Evolutionary conservation across 768 basidiomycete species (phyloP).

Genomic region (Xanthoconium purpureum): DNA sequence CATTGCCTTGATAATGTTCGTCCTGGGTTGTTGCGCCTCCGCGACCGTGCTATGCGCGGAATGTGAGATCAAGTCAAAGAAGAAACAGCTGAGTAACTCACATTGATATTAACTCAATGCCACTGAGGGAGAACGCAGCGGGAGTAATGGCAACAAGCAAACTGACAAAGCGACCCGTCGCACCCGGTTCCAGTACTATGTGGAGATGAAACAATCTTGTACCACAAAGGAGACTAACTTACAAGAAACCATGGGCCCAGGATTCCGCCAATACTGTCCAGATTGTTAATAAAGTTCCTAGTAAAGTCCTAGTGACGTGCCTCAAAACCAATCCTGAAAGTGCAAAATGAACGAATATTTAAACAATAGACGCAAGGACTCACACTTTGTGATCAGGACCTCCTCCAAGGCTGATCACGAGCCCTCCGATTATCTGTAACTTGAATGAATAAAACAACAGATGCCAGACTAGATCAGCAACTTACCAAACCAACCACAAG

Average conservation of each 20-base stretch:
- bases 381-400: conserved; percentile 48
- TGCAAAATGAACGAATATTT: conserved; percentile 4
- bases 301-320: not conserved
- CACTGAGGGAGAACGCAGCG: conserved; percentile 70
- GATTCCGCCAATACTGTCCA: conserved; percentile 22
- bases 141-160: conserved; percentile 20
- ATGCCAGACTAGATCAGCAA: not conserved
- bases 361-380: conserved; percentile 32
- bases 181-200: conserved; percentile 21
- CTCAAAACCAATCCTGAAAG: conserved; percentile 19
- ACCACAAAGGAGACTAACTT: not conserved
- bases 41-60: conserved; percentile 54
- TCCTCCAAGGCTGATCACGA: conserved; percentile 21
- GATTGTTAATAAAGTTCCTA: not conserved
- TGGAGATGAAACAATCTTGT: not conserved
- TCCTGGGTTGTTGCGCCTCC: conserved; percentile 74
- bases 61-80: conserved; percentile 9
- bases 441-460: not conserved
- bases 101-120: conserved; percentile 74
- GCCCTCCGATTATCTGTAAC: conserved; percentile 36
- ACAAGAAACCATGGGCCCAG: conserved; percentile 26
- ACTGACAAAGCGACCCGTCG: conserved; percentile 21
- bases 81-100: conserved; percentile 30
- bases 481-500: conserved; percentile 36
- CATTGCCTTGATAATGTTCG: conserved; percentile 75